These are phyloP conservation scores for Bruguiera sexangula DNA, from an alignment of 345 rosid genomes.

Conservation along the genomic window DNA sequence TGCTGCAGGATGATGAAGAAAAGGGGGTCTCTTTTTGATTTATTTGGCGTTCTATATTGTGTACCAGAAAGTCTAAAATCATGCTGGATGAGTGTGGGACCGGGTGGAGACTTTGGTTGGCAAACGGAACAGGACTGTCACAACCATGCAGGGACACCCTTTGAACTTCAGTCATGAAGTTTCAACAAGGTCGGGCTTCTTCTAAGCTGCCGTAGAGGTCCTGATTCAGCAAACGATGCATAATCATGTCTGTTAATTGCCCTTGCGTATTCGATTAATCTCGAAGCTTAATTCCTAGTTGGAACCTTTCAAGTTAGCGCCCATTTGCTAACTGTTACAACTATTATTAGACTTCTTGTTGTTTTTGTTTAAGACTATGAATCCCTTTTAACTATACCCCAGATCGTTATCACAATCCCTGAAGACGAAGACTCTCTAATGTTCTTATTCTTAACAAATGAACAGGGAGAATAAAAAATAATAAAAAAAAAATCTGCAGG, in stretches of 20 bases:
- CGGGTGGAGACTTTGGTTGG: slow-evolving; percentile 2
- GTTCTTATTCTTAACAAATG: no score
- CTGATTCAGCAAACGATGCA: background rate
- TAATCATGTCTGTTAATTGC: background rate
- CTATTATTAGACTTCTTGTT: no score
- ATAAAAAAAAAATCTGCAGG: background rate
- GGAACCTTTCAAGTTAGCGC: slow-evolving; percentile 1
- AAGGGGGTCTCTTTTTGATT: slow-evolving; percentile 2
- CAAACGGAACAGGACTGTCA: slow-evolving; percentile 30
- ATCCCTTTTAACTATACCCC: no score
- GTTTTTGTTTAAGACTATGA: no score
- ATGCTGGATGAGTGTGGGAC: background rate
- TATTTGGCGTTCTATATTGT: background rate
- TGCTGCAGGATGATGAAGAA: slow-evolving; percentile 21
- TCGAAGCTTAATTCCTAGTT: no score
- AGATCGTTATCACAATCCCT: no score
- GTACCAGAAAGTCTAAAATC: slow-evolving; percentile 15
- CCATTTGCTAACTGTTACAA: background rate
- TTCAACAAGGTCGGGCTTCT: background rate
- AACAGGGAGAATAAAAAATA: no score
- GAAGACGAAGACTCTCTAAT: no score
- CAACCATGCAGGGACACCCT: slow-evolving; percentile 9
- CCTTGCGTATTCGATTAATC: background rate
- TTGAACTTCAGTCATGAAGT: slow-evolving; percentile 16
- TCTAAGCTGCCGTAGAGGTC: background rate